Conservation (phyloP, 345 rosid species). For the Eucalyptus dawsonii region DNA sequence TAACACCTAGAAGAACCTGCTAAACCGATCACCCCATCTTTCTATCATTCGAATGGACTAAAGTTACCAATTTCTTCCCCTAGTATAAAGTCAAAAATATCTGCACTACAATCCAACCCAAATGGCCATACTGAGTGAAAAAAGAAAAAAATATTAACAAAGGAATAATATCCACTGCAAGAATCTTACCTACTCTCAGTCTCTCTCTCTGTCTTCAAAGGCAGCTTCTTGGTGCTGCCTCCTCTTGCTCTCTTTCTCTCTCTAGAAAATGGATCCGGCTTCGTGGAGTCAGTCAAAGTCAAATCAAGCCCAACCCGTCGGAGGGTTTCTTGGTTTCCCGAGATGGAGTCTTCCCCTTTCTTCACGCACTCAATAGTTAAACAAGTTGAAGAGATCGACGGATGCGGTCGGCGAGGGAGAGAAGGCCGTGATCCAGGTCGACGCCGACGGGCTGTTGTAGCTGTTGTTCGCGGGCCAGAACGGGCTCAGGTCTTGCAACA, state of each 20-base stretch:
- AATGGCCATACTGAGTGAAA: not conserved
- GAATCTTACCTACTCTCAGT: not conserved
- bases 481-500: conserved; percentile 36
- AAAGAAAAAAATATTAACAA: not conserved
- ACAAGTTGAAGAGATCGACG: conserved; percentile 32
- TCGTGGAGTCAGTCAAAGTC: not conserved
- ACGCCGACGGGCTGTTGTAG: conserved; percentile 40
- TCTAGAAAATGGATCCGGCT: not conserved
- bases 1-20: not conserved
- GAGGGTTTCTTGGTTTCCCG: not conserved
- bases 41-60: not conserved
- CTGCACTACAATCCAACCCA: not conserved
- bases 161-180: not conserved
- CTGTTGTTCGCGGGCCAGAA: conserved; percentile 4
- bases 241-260: not conserved
- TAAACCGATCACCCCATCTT: not conserved
- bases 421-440: conserved; percentile 10
- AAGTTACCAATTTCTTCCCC: not conserved
- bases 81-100: not conserved
- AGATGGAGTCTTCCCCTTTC: not conserved
- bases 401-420: conserved; percentile 43
- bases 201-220: not conserved
- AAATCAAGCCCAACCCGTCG: not conserved
- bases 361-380: conserved; percentile 22
- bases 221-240: not conserved